Conservation (phyloP, 2,329 filamentous ascomycete species). For the Talaromyces sp. region DNA sequence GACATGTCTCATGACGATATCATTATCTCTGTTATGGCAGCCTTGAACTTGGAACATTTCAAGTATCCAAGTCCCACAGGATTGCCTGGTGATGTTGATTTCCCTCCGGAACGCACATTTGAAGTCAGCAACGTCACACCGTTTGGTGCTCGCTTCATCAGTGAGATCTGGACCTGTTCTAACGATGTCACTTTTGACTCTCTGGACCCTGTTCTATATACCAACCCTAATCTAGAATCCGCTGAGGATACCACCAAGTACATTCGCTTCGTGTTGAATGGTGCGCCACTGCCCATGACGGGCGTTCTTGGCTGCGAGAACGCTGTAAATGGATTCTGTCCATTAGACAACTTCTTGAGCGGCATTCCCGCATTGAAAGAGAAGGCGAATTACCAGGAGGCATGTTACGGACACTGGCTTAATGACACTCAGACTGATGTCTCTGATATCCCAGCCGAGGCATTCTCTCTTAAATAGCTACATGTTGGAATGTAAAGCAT, state of each 20-base stretch:
- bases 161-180: constrained; percentile 59
- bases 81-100: constrained; percentile 28
- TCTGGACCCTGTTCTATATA: constrained; percentile 37
- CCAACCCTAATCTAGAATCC: constrained; percentile 28
- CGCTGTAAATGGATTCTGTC: constrained; percentile 34
- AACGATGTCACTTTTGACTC: constrained; percentile 26
- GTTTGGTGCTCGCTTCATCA: constrained; percentile 58
- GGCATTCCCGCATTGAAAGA: constrained; percentile 27
- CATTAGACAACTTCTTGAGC: constrained; percentile 28
- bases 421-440: constrained; percentile 28
- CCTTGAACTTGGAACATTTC: constrained; percentile 60
- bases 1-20: constrained; percentile 60
- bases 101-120: constrained; percentile 53
- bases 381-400: constrained; percentile 32
- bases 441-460: constrained; percentile 2
- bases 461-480: background rate
- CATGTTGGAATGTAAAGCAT: too few relatives aligned
- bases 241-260: constrained; percentile 22
- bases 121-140: constrained; percentile 56
- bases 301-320: constrained; percentile 31
- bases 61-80: constrained; percentile 29
- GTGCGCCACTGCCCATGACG: constrained; percentile 30
- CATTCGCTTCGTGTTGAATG: constrained; percentile 37
- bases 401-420: constrained; percentile 34
- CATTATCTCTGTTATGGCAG: constrained; percentile 53